Conservation (phyloP, 2,329 filamentous ascomycete genomes). For the Diplodia mutila region DNA sequence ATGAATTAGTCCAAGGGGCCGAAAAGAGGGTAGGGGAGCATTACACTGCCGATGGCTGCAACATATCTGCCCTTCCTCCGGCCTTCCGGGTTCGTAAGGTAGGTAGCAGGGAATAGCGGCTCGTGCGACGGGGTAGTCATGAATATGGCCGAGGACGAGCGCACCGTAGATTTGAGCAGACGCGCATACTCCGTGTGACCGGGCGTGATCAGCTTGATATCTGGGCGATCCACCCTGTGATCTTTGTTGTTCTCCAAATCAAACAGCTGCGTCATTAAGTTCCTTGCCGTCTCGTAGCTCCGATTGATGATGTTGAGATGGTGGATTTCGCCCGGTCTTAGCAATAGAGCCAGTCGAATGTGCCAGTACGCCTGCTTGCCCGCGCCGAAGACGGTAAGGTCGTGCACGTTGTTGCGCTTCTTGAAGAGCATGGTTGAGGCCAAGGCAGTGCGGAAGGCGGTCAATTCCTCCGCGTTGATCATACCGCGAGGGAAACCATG, state of each 20-base stretch:
- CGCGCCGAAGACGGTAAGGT: slow-evolving; percentile 81
- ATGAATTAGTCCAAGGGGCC: neutral
- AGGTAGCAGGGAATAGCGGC: slow-evolving; percentile 74
- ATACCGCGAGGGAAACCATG: slow-evolving; percentile 63
- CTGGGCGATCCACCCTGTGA: slow-evolving; percentile 39
- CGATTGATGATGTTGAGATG: slow-evolving; percentile 84
- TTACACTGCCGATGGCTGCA: slow-evolving; percentile 67
- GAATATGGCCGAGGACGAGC: slow-evolving; percentile 79
- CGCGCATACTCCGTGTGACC: slow-evolving; percentile 71
- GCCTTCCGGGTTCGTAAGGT: slow-evolving; percentile 73
- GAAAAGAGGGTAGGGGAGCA: no score
- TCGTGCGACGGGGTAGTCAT: slow-evolving; percentile 79
- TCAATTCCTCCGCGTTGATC: slow-evolving; percentile 69
- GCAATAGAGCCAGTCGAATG: slow-evolving; percentile 77
- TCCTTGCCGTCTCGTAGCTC: slow-evolving; percentile 62
- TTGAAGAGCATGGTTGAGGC: slow-evolving; percentile 65
- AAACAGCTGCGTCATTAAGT: slow-evolving; percentile 60
- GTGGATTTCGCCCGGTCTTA: slow-evolving; percentile 70
- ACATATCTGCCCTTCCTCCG: slow-evolving; percentile 72
- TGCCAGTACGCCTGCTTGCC: slow-evolving; percentile 96
- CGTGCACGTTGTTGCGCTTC: slow-evolving; percentile 70
- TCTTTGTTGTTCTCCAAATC: slow-evolving; percentile 42
- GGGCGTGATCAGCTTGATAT: slow-evolving; percentile 72
- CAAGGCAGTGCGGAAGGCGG: slow-evolving; percentile 70
- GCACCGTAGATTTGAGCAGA: slow-evolving; percentile 71